A percentile compares a stretch with the other conserved stretches of the same genome.
phyloP scores from a whole-genome alignment of 2,329 filamentous ascomycete genomes.

The Epicoccum nigrum region DNA sequence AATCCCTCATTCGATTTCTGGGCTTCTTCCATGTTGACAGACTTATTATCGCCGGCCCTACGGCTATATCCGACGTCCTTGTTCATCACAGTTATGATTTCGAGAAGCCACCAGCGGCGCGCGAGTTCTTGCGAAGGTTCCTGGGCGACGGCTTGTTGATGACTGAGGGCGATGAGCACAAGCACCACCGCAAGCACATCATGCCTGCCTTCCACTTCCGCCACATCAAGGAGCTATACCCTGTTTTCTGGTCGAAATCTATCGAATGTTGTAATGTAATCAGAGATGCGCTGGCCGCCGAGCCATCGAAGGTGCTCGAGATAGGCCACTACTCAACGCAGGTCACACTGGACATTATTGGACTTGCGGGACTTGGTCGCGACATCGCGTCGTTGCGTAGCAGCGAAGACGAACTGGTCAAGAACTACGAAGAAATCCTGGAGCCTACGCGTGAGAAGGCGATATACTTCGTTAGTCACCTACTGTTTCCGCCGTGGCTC shows the following conservation, averaged over 20 bases:
- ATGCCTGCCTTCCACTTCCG: conserved; percentile 85
- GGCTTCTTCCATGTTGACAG: conserved; percentile 48
- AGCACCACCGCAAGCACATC: conserved; percentile 70
- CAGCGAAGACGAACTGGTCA: conserved; percentile 50
- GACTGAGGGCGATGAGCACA: conserved; percentile 58
- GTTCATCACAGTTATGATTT: conserved; percentile 61
- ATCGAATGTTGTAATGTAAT: conserved; percentile 70
- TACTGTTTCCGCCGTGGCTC: conserved; percentile 47
- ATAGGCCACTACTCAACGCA: conserved; percentile 53
- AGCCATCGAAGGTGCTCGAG: conserved; percentile 49
- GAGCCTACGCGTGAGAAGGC: conserved; percentile 57
- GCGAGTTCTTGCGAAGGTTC: conserved; percentile 55
- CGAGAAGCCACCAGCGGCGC: conserved; percentile 55
- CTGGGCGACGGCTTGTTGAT: conserved; percentile 59
- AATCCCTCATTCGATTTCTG: conserved; percentile 49
- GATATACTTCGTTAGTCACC: conserved; percentile 50
- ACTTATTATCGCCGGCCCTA: conserved; percentile 48
- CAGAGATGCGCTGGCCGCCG: conserved; percentile 55
- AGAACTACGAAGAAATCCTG: conserved; percentile 52
- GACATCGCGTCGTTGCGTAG: conserved; percentile 52
- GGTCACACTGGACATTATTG: conserved; percentile 56
- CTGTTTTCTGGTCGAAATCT: conserved; percentile 81
- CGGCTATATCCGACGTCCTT: conserved; percentile 58
- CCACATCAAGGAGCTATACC: conserved; percentile 83
- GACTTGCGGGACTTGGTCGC: conserved; percentile 52